These are phyloP conservation scores for Backusella liffmaniae DNA, from an alignment of 192 early-diverging fungal species.

Conservation along the genomic window DNA sequence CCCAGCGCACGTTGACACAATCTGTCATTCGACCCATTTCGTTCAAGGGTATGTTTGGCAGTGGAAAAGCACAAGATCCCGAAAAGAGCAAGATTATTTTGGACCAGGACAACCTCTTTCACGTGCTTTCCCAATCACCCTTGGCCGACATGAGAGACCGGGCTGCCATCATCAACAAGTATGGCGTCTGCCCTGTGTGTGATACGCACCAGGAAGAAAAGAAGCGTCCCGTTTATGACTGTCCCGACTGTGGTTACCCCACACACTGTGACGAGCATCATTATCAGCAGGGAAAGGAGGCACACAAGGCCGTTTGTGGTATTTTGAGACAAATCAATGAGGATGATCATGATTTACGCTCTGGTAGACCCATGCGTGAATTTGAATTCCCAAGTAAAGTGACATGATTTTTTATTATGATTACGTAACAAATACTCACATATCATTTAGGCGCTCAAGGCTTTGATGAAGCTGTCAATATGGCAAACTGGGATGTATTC, in stretches of 20 bases:
- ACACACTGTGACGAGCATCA: slow-evolving; percentile 75
- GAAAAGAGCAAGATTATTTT: slow-evolving; percentile 33
- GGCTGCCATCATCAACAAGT: slow-evolving; percentile 56
- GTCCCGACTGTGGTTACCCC: slow-evolving; percentile 77
- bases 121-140: slow-evolving; percentile 67
- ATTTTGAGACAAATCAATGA: slow-evolving; percentile 68
- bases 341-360: slow-evolving; percentile 80
- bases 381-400: slow-evolving; percentile 72
- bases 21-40: slow-evolving; percentile 25
- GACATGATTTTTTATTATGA: not conserved
- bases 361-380: slow-evolving; percentile 70
- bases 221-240: slow-evolving; percentile 60
- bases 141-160: slow-evolving; percentile 65
- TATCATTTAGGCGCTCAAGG: slow-evolving; percentile 47
- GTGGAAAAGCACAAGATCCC: not conserved
- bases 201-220: slow-evolving; percentile 47
- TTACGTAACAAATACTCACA: too few species aligned
- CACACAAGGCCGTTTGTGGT: slow-evolving; percentile 56
- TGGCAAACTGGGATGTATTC: slow-evolving; percentile 76
- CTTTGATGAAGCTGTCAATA: slow-evolving; percentile 72
- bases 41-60: slow-evolving; percentile 29
- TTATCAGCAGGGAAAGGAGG: slow-evolving; percentile 55
- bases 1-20: not conserved
- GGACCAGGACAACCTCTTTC: slow-evolving; percentile 61
- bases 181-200: slow-evolving; percentile 70